Evolutionary conservation across 306 rosid genomes (phyloP), one percentile per base, ranked within the genome.

Genomic region (Cicer yamashitae): DNA sequence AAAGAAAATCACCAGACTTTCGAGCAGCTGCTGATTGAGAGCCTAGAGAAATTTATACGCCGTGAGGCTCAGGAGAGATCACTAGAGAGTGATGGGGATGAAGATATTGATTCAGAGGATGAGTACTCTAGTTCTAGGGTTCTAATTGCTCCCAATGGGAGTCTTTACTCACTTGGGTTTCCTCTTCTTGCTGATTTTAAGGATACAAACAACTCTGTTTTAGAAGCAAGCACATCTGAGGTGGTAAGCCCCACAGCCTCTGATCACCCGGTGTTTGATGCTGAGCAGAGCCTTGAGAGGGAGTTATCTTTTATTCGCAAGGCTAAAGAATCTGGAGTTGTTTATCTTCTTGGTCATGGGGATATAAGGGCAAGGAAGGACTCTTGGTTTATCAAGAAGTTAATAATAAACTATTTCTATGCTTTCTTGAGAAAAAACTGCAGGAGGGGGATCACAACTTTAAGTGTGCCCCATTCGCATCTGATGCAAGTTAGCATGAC

Each of bases 401-500:
- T 94, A 8, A 83, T 84, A 51, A 91, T 94, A 77, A 94, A 94
- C 68, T 94, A 94, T 86, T 94, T 91, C 37, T 94, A 94, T 34
- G 96, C 97, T 4, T 91, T 91, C 78, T 84, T 94, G 82, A 91
- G 98, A 77, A 94, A 90, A 81, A 94, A 94, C 72, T 88, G 98
- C 87, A 74, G 98, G 77, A 86, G 97, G 78, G 98, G 98, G 20
- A 91, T 85, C 82, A 89, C 98, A 8, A 94, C 86, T 74, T 81
- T 91, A 83, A 94, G 96, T 34, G 98, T 94, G 48, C 98, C 97
- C 43, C 98, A 94, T 81, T 86, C 98, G 10, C 81, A 94, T 82
- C 87, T 94, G 78, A 90, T 94, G 88, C 98, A 94, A 89, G 98
- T 94, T 65, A 93, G 97, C 79, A 94, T 94, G 98, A 90, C 96